A percentile compares a stretch with the other conserved stretches of the same genome.
Conservation (phyloP, 129 eudicot genomes). For the Pseudognaphalium luteoalbum region DNA sequence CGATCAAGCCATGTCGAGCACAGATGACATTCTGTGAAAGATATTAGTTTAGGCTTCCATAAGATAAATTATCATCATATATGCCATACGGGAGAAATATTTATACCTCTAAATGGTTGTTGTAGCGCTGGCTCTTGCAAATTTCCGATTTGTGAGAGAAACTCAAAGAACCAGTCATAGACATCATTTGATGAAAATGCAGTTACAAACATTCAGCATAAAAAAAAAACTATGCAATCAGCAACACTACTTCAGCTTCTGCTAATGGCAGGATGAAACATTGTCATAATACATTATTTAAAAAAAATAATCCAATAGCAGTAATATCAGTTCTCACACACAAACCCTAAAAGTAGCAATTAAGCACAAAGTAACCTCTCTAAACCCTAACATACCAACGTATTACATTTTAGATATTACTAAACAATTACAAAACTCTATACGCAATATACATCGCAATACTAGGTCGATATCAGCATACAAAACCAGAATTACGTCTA, state of each 20-base stretch:
- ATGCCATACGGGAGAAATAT: neutral
- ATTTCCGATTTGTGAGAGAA: conserved; percentile 56
- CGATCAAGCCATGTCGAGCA: conserved; percentile 43
- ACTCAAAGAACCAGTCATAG: conserved; percentile 66
- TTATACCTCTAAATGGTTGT: conserved; percentile 51
- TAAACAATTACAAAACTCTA: conserved; percentile 16
- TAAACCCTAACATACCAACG: conserved; percentile 24
- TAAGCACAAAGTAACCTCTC: conserved; percentile 4
- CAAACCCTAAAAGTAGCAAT: neutral
- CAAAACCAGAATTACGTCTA: conserved; percentile 21
- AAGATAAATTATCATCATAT: neutral
- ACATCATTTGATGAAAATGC: conserved; percentile 38
- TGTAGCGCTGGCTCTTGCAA: conserved; percentile 52
- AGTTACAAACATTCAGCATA: conserved; percentile 27
- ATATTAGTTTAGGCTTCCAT: conserved; percentile 1
- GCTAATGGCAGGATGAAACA: conserved; percentile 16
- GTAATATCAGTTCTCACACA: neutral
- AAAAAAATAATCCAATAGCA: conserved; percentile 4
- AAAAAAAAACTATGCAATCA: conserved; percentile 16
- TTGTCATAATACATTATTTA: neutral
- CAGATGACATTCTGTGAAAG: conserved; percentile 14
- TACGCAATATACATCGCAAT: neutral
- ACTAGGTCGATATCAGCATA: conserved; percentile 5
- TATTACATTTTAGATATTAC: neutral
- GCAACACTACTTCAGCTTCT: conserved; percentile 28